Conservation (phyloP, 805 yeast species). For the Kregervanrija fluxuum region DNA sequence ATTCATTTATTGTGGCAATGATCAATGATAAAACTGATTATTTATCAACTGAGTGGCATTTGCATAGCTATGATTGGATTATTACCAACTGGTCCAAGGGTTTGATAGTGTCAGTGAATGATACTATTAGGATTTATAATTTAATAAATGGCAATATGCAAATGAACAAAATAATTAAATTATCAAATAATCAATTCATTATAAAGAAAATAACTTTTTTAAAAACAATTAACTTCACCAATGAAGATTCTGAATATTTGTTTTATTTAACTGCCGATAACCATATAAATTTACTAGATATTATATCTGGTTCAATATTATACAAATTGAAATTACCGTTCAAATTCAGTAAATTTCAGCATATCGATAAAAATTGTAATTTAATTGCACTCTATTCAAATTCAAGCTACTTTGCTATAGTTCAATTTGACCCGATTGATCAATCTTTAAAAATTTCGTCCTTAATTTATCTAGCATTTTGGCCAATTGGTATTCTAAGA, state of each 20-base stretch:
- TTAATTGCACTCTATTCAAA: constrained; percentile 2
- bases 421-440: background rate
- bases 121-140: too few species aligned
- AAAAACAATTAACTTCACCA: background rate
- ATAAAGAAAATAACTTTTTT: too few species aligned
- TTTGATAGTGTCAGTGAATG: too few species aligned
- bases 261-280: constrained; percentile 1
- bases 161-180: too few species aligned
- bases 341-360: constrained; percentile 3
- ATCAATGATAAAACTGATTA: too few species aligned
- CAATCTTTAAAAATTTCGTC: constrained; percentile 1
- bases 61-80: too few species aligned
- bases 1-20: too few species aligned
- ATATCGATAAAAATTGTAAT: background rate
- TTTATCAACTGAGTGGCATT: too few species aligned
- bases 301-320: constrained; percentile 1
- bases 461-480: constrained; percentile 14
- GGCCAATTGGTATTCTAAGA: constrained; percentile 18
- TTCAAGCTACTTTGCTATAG: constrained; percentile 2
- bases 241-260: background rate
- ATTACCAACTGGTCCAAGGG: too few species aligned
- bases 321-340: background rate
- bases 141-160: too few species aligned
- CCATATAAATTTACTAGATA: constrained; percentile 2
- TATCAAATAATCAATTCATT: too few species aligned